A percentile compares a stretch with the other conserved stretches of the same genome.
Conservation (phyloP, 2,329 filamentous ascomycete genomes). For the Apiospora hydei region DNA sequence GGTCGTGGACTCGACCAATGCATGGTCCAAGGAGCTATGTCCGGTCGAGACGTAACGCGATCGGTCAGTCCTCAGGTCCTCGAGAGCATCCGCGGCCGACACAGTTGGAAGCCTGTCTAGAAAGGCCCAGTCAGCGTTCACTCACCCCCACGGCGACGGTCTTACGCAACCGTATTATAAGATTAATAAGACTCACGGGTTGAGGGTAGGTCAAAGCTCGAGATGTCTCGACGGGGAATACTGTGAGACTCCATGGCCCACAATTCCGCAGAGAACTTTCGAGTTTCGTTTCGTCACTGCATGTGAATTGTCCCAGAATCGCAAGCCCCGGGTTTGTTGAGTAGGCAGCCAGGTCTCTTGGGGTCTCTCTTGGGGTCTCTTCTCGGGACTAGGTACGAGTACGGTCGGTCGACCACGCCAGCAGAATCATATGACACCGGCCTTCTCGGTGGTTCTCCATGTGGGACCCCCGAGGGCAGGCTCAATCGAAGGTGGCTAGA, state of each 20-base stretch:
- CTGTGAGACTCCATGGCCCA: conserved; percentile 63
- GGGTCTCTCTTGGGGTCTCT: neutral
- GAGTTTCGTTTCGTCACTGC: conserved; percentile 11
- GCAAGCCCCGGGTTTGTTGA: conserved; percentile 2
- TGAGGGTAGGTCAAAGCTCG: conserved; percentile 64
- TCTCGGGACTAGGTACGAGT: conserved; percentile 4
- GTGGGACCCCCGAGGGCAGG: conserved; percentile 17
- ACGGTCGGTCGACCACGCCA: conserved; percentile 17
- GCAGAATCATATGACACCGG: conserved; percentile 21
- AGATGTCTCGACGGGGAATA: conserved; percentile 66
- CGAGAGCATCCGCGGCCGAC: conserved; percentile 75
- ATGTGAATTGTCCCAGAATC: conserved; percentile 5
- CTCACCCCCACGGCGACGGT: neutral
- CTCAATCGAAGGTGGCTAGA: conserved; percentile 11
- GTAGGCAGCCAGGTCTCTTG: neutral
- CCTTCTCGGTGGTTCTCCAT: conserved; percentile 11
- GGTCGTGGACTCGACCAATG: conserved; percentile 46
- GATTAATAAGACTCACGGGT: conserved; percentile 54
- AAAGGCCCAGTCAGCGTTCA: conserved; percentile 29
- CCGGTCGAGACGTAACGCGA: conserved; percentile 63
- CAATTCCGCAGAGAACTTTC: conserved; percentile 5
- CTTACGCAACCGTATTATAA: conserved; percentile 13
- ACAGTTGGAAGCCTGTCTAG: conserved; percentile 79
- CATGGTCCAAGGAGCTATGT: conserved; percentile 58
- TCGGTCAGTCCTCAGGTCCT: conserved; percentile 61